Conservation (phyloP, 768 basidiomycete genomes). For the Kockovaella imperatae region DNA sequence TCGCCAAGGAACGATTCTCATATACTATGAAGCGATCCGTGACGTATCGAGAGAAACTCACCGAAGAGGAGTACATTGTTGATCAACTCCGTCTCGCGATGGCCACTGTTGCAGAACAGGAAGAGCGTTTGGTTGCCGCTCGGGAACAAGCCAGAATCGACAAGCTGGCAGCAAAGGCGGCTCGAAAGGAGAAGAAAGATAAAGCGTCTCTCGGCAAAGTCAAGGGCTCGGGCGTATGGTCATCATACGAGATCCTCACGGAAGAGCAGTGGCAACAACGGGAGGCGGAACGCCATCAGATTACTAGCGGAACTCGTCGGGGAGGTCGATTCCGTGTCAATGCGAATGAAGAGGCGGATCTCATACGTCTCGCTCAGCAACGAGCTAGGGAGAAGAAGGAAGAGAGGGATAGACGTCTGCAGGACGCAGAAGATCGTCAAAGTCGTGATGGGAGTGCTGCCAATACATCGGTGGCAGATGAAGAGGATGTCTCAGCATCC, state of each 20-base stretch:
- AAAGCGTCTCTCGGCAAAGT: constrained; percentile 18
- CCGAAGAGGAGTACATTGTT: constrained; percentile 17
- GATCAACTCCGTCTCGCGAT: constrained; percentile 27
- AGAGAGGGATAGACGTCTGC: neutral
- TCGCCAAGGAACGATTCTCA: neutral
- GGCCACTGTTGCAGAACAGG: no score
- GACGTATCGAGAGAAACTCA: no score
- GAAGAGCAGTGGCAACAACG: constrained; percentile 21
- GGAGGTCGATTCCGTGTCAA: constrained; percentile 30
- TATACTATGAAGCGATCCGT: constrained; percentile 3
- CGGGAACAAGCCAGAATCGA: constrained; percentile 13
- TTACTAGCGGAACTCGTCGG: constrained; percentile 21
- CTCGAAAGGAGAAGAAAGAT: constrained; percentile 20
- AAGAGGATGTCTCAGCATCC: no score
- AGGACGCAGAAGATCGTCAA: neutral
- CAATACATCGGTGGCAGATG: no score
- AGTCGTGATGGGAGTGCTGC: no score
- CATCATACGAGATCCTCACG: constrained; percentile 24
- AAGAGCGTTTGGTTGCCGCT: no score
- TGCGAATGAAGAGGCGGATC: constrained; percentile 28
- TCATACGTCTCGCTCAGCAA: constrained; percentile 7
- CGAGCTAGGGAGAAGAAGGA: neutral
- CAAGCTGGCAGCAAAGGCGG: constrained; percentile 4
- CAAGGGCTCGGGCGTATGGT: constrained; percentile 33
- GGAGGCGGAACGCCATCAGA: constrained; percentile 11